A percentile compares a stretch with the other conserved stretches of the same genome.
These are phyloP conservation scores for Hyaloperonospora arabidopsidis DNA, from an alignment of 352 stramenopile species.

Conservation along the genomic window DNA sequence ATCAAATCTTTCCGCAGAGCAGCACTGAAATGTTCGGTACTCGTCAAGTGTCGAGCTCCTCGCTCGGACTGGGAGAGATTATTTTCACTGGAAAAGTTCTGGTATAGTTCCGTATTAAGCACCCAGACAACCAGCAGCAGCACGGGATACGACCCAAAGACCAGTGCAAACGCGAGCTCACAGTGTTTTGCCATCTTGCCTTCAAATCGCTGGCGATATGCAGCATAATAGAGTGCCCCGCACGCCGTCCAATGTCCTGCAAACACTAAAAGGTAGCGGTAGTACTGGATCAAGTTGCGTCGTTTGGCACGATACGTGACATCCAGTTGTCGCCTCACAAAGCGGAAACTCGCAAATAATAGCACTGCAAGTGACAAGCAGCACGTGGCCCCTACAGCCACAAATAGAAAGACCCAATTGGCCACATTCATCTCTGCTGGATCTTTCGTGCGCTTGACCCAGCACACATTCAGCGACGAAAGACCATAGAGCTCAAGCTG, in stretches of 20 bases:
- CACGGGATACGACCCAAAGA: constrained; percentile 69
- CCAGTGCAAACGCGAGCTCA: constrained; percentile 51
- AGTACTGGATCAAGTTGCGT: constrained; percentile 79
- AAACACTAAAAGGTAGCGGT: constrained; percentile 75
- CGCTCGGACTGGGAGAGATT: constrained; percentile 48
- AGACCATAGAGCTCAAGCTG: constrained; percentile 54
- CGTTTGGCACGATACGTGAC: constrained; percentile 80
- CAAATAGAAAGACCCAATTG: constrained; percentile 67
- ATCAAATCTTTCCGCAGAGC: constrained; percentile 78
- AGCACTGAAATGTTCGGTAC: constrained; percentile 74
- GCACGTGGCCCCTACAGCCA: constrained; percentile 40
- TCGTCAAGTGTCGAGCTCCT: constrained; percentile 27
- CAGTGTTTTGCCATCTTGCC: constrained; percentile 48
- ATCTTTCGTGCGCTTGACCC: constrained; percentile 46
- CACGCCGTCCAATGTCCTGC: constrained; percentile 61
- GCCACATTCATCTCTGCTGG: constrained; percentile 42
- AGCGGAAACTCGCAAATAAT: constrained; percentile 79
- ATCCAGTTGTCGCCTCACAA: constrained; percentile 73
- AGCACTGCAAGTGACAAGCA: constrained; percentile 59
- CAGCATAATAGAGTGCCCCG: constrained; percentile 61
- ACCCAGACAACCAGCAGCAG: constrained; percentile 70
- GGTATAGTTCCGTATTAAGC: constrained; percentile 77
- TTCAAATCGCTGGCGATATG: constrained; percentile 58
- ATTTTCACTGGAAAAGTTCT: constrained; percentile 70
- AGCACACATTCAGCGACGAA: constrained; percentile 71